Percentiles rank a stretch among this genome's conserved stretches.
phyloP scores from a whole-genome alignment of 208 protist species.

The Crithidia thermophila region DNA sequence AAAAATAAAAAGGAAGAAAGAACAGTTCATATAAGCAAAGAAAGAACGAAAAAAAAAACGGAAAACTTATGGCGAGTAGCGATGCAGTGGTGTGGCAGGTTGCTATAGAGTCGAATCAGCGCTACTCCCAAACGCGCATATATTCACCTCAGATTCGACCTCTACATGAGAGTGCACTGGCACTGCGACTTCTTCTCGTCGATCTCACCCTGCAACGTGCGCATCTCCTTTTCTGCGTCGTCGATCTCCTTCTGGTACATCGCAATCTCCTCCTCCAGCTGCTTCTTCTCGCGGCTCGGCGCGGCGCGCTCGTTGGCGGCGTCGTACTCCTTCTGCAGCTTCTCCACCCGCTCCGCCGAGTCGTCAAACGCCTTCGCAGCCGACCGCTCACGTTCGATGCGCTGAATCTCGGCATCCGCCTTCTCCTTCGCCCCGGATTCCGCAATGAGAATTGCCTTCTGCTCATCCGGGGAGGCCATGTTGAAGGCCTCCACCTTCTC shows the following conservation, averaged over 20 bases:
- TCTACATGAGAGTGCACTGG: constrained; percentile 68
- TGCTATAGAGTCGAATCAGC: too few relatives aligned
- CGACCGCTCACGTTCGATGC: constrained; percentile 34
- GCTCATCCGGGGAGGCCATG: constrained; percentile 55
- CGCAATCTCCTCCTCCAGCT: constrained; percentile 48
- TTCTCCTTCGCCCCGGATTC: constrained; percentile 25
- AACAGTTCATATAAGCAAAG: neutral
- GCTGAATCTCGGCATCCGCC: constrained; percentile 30
- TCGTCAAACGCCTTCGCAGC: constrained; percentile 23
- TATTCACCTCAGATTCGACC: too few relatives aligned
- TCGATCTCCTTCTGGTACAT: constrained; percentile 67
- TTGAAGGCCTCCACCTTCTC: constrained; percentile 62
- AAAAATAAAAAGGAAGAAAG: constrained; percentile 4
- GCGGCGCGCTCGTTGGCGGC: constrained; percentile 32
- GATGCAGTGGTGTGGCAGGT: too few relatives aligned
- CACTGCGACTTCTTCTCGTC: constrained; percentile 58
- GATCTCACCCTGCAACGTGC: constrained; percentile 48
- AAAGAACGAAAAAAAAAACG: constrained; percentile 5
- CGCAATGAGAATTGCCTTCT: constrained; percentile 35
- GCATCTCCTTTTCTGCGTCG: constrained; percentile 50
- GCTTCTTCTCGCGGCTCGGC: constrained; percentile 45
- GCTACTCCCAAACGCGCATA: too few relatives aligned
- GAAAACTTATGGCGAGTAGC: neutral
- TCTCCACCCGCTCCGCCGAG: constrained; percentile 23
- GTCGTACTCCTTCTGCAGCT: constrained; percentile 56